These are phyloP conservation scores for Actinidia polygama DNA, from an alignment of 179 eudicot genomes.

Conservation along the genomic window DNA sequence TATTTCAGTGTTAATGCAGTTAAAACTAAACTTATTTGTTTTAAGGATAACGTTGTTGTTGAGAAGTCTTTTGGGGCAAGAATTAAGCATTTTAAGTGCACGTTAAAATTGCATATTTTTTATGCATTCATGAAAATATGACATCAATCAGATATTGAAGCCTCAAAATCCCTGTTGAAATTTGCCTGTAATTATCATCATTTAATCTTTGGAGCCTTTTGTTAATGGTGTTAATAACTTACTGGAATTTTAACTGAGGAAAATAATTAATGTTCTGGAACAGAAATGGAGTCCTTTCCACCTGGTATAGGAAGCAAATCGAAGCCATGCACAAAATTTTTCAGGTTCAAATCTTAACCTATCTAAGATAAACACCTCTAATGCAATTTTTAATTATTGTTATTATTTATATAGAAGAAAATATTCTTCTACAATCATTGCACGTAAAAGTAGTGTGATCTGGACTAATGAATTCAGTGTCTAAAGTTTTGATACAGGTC, in stretches of 20 bases:
- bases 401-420: constrained; percentile 33
- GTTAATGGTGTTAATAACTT: constrained; percentile 31
- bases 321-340: constrained; percentile 81
- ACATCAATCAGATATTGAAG: neutral
- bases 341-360: constrained; percentile 60
- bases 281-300: constrained; percentile 62
- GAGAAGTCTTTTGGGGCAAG: neutral
- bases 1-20: neutral
- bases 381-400: constrained; percentile 36
- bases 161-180: no score
- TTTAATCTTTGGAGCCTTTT: neutral
- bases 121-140: neutral
- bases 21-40: neutral
- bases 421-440: constrained; percentile 27
- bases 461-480: constrained; percentile 67
- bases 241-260: constrained; percentile 43
- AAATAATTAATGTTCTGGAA: constrained; percentile 55
- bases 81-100: neutral
- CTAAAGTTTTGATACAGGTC: constrained; percentile 67
- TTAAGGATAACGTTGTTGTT: neutral
- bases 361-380: constrained; percentile 49
- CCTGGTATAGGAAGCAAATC: constrained; percentile 77
- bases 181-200: neutral
- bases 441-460: constrained; percentile 33
- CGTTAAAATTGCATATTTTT: neutral